Evolutionary conservation across 2,329 filamentous ascomycete genomes (phyloP), one percentile per base, ranked within the genome.

Genomic region (Cordyceps tenuipes): DNA sequence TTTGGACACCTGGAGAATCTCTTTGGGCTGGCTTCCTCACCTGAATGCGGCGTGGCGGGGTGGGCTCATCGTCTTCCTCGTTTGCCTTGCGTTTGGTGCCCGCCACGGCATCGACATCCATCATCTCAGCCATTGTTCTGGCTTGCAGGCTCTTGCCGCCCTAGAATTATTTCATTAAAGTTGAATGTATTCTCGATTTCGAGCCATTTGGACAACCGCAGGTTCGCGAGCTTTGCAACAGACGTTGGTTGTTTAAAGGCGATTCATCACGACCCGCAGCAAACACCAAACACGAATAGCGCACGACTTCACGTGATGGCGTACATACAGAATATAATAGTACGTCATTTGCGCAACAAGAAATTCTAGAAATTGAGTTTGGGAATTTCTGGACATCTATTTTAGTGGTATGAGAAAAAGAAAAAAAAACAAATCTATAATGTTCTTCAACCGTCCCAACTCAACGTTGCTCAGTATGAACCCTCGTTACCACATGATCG

Each of bases 61-160:
- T 74, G 59, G 72, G 68, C n/a, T 71, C 73, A 13, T 73, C 70
- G 23, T 64, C 67, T 15, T 69, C 64, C 7, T 69, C 70, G 15
- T 77, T 73, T 2, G 77, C 78, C 65, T 82, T 83, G 49, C 80
- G 72, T 70, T 83, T 83, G 60, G 70, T 74, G 57, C 79, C 79
- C 47, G 71, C 69, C 34, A 72, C 68, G 57, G 66, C 68, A 62
- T 79, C 76, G 52, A 79, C 57, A 44, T 80, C 77, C 76, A 80
- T 81, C 46, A 64, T 62, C 49, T 78, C 76, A 46, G 65, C 63
- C 71, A 75, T 75, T 12, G 31, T 52, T 29, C 15, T 19, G 46
- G 3, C 39, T 7, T 5, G 10, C 49, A 39, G 21, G 29, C 36
- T 29, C 19, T 48, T 29, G 5, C 13, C 8, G 12, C 13, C 34